Evolutionary conservation across 148 eudicot genomes (phyloP).

Genomic region (Spergularia marina): DNA sequence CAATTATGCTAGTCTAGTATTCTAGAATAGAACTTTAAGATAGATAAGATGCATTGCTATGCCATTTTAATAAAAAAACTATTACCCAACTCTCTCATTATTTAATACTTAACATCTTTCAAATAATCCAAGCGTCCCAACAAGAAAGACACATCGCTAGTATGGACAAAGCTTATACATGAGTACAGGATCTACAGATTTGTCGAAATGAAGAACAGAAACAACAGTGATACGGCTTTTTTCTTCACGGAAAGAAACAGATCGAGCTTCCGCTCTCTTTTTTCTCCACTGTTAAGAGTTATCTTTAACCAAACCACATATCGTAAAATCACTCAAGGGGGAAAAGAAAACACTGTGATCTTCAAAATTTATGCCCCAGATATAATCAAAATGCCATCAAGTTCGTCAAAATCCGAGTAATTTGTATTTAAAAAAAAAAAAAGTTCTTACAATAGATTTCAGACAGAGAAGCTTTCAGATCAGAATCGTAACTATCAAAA

Average conservation of each 20-base stretch:
- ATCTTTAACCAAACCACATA: too few relatives aligned
- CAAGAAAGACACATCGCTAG: neutral
- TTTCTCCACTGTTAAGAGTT: neutral
- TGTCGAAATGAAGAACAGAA: neutral
- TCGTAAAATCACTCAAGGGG: too few relatives aligned
- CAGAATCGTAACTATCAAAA: too few relatives aligned
- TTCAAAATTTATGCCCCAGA: too few relatives aligned
- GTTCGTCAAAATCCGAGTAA: too few relatives aligned
- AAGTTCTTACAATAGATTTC: too few relatives aligned
- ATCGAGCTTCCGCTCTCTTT: neutral
- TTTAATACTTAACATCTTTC: neutral
- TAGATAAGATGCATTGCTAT: constrained; percentile 7
- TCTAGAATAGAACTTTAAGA: constrained; percentile 6
- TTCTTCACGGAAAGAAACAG: neutral
- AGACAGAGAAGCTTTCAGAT: too few relatives aligned
- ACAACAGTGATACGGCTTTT: neutral
- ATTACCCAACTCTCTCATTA: neutral
- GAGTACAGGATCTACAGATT: neutral
- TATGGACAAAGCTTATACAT: neutral
- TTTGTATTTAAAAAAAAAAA: too few relatives aligned
- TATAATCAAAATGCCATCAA: too few relatives aligned
- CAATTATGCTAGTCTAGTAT: constrained; percentile 7
- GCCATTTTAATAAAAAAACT: constrained; percentile 1
- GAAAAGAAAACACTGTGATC: too few relatives aligned
- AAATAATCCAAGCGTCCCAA: neutral